Conservation (phyloP, 768 basidiomycete genomes). For the Podaxis sp. region DNA sequence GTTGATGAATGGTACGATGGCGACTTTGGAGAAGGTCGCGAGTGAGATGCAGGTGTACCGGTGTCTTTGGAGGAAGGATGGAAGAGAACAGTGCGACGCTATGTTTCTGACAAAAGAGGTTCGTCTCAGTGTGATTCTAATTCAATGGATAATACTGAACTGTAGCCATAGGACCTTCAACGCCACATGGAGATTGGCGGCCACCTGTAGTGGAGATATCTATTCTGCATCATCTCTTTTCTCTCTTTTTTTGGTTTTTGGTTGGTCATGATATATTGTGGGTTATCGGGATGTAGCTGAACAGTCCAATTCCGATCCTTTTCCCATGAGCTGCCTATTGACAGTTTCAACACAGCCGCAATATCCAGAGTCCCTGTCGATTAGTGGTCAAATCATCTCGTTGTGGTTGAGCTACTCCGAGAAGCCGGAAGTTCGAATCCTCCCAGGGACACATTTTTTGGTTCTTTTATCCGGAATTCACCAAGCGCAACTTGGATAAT, state of each 20-base stretch:
- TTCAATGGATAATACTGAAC: neutral
- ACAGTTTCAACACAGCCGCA: accelerated
- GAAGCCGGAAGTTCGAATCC: constrained; percentile 7
- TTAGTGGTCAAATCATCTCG: constrained; percentile 5
- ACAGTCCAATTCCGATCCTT: too few relatives aligned
- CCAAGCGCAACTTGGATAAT: too few relatives aligned
- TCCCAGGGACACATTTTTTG: neutral
- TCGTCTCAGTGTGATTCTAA: constrained; percentile 7
- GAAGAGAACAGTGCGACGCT: constrained; percentile 24
- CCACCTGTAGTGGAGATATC: neutral
- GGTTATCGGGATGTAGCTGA: neutral
- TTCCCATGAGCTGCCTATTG: too few relatives aligned
- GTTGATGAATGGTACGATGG: constrained; percentile 14
- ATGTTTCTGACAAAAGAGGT: constrained; percentile 31
- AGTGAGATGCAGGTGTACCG: constrained; percentile 32
- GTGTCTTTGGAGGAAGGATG: constrained; percentile 38
- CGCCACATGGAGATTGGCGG: neutral
- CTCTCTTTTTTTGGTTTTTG: neutral
- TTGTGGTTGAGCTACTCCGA: neutral
- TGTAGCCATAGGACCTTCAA: neutral
- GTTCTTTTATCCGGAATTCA: too few relatives aligned
- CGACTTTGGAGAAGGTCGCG: constrained; percentile 10
- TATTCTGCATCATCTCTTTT: neutral
- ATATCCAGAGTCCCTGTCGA: neutral
- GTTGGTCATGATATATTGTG: neutral